Evolutionary conservation across 768 basidiomycete genomes (phyloP), one percentile per base, ranked within the genome.

Genomic region (Lenzites betulinus): DNA sequence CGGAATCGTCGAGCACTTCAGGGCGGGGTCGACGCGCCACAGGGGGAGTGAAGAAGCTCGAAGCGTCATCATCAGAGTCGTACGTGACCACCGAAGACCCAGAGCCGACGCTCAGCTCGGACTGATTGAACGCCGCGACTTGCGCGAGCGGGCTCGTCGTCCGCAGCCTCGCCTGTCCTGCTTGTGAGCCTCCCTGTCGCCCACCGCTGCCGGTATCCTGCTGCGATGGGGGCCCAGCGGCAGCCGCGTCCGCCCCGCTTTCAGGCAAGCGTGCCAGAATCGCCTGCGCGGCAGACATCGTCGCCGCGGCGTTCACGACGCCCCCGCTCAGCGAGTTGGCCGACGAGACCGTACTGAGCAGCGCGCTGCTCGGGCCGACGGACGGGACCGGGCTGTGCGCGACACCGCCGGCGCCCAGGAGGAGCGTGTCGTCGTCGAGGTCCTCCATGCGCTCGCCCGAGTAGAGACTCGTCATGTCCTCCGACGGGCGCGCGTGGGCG

Each of bases 361-460:
- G 54, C 30, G 66, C 69, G 43, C 65, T 67, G 51, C 53, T 65
- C 28, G 68, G 67, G 30, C 30, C 30, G 0, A 60, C 47, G 2
- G 67, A 67, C 7, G 67, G 64, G n/a, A 72, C 65, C 0, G 71
- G 71, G 49, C 68, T 68, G 23, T 67, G 62, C 15, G 69, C 69
- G 53, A 79, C 67, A n/a, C 79, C 78, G 51, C 77, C 83, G 26
- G 81, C 82, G 30, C 83, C 83, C 36, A 84, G 72, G 33, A 82
- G 78, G 66, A 82, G 79, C 35, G 81, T 80, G 58, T 82, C 81
- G 28, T 83, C 81, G 64, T 83, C 79, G 43, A 78, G 65, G 12
- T 77, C 81, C 41, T 77, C 76, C 25, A 54, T 60, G 23, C 64
- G 65, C 58, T 81, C 80, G 30, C 74, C 78, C 15, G 77, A 79